Evolutionary conservation across 306 rosid species (phyloP), one percentile per base, ranked within the genome.

Genomic region (Acacia acuminata): DNA sequence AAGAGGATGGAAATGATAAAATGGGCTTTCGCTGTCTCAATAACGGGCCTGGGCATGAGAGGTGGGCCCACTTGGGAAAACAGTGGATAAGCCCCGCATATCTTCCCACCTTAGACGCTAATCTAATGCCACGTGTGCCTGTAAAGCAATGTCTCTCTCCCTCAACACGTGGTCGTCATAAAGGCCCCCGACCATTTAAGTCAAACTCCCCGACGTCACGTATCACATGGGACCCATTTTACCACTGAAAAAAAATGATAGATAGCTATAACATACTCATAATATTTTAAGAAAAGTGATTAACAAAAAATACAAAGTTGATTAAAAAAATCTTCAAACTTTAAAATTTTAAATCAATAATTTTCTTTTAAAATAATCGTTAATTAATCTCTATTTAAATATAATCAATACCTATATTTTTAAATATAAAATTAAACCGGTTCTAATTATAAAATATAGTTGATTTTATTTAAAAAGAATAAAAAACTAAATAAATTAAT

Each of bases 171-270:
- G 75, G 75, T 30, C 55, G 12, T 44, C 55, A 22, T 22, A 43
- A 44, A 43, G 75, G 20, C 34, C 53, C 53, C 20, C n/a, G 12
- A n/a, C 3, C 75, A 42, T 2, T 43, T 22, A 71, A 71, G 76
- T 71, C 76, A 71, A 69, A 71, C 76, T 17, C 58, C 17, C 50
- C 7, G 5, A 71, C 58, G 76, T 71, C 76, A 71, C 38, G 17
- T 1, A 71, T 71, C 38, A 24, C 12, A 19, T 44, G 76, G 76
- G 58, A 22, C 58, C 76, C 76, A 71, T 10, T 24, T 3, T 2
- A 2, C 53, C 5, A 5, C 8, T 1, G 20, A 67, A 66, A 64
- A 30, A 15, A 65, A 25, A 45, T 4, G 38, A 36, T 5, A 36
- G 40, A 5, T 36, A 0, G 40, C 5, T 5, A 36, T 36, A 5